Percentiles rank a stretch among this genome's conserved stretches.
Conservation (phyloP, 2,329 filamentous ascomycete species). For the Curvularia sp. region DNA sequence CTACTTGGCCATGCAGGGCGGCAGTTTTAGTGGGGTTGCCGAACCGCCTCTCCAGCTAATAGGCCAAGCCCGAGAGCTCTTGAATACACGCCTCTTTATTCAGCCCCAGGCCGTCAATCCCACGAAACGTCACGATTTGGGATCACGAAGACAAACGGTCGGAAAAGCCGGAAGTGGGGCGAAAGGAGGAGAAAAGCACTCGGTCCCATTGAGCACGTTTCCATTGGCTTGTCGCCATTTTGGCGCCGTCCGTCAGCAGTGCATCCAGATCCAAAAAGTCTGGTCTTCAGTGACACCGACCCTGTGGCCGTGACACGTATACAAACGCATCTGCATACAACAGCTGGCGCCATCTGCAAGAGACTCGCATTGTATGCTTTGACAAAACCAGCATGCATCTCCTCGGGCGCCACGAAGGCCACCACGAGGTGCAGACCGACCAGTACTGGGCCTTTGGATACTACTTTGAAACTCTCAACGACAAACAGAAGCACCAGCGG, state of each 20-base stretch:
- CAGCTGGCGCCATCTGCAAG: background rate
- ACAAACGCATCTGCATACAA: slow-evolving; percentile 1
- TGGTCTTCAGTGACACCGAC: slow-evolving; percentile 20
- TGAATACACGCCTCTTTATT: slow-evolving; percentile 26
- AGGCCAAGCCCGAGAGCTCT: background rate
- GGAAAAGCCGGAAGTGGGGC: background rate
- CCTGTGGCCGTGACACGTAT: slow-evolving; percentile 18
- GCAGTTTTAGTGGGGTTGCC: slow-evolving; percentile 23
- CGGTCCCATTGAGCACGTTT: slow-evolving; percentile 24
- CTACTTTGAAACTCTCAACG: slow-evolving; percentile 60
- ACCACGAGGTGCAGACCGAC: slow-evolving; percentile 35
- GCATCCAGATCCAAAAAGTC: slow-evolving; percentile 17
- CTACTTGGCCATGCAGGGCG: slow-evolving; percentile 4
- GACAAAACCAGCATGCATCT: slow-evolving; percentile 24
- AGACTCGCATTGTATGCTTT: background rate
- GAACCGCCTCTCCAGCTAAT: slow-evolving; percentile 7
- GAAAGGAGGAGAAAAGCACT: background rate
- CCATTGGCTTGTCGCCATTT: slow-evolving; percentile 12
- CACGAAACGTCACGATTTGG: background rate
- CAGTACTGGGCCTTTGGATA: slow-evolving; percentile 54
- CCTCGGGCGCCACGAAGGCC: slow-evolving; percentile 33
- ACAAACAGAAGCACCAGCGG: slow-evolving; percentile 59
- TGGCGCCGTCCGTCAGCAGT: slow-evolving; percentile 13
- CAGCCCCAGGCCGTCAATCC: slow-evolving; percentile 6
- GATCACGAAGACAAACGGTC: background rate